phyloP scores from a whole-genome alignment of 2,329 filamentous ascomycete genomes.

The Cytospora chrysosperma region DNA sequence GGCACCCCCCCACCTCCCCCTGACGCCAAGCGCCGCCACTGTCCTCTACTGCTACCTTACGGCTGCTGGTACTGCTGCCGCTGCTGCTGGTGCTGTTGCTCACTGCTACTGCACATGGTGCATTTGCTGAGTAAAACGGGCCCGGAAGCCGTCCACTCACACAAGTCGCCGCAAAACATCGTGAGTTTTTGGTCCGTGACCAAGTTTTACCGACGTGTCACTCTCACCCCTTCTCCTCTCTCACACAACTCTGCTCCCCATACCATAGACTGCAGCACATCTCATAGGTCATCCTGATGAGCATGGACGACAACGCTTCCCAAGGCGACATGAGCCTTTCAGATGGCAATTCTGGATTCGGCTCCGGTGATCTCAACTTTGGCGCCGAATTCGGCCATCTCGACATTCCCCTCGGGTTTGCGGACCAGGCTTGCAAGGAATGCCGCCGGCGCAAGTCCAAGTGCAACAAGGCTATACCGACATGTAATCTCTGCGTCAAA shows the following conservation, averaged over 20 bases:
- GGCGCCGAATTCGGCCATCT: slow-evolving; percentile 24
- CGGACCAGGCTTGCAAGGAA: slow-evolving; percentile 41
- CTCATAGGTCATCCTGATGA: background rate
- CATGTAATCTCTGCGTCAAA: slow-evolving; percentile 41
- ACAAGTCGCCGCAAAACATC: slow-evolving; percentile 24
- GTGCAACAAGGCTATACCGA: slow-evolving; percentile 39
- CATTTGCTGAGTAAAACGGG: slow-evolving; percentile 19
- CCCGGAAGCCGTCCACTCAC: slow-evolving; percentile 16
- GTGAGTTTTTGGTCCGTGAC: slow-evolving; percentile 23
- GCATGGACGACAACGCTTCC: slow-evolving; percentile 22
- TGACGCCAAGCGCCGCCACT: background rate
- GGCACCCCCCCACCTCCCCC: background rate
- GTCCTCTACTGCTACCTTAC: background rate
- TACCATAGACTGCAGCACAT: background rate
- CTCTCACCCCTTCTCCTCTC: slow-evolving; percentile 7
- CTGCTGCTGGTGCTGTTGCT: background rate
- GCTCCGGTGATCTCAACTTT: slow-evolving; percentile 17
- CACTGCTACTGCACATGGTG: too few species aligned
- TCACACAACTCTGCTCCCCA: background rate
- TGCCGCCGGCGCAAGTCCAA: slow-evolving; percentile 41
- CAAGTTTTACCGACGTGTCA: slow-evolving; percentile 22
- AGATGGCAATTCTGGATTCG: slow-evolving; percentile 16
- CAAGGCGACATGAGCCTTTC: slow-evolving; percentile 20
- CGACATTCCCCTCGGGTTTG: slow-evolving; percentile 24
- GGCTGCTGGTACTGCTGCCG: background rate